Conservation (phyloP, 208 protist genomes). For the Trypanosoma lewisi region DNA sequence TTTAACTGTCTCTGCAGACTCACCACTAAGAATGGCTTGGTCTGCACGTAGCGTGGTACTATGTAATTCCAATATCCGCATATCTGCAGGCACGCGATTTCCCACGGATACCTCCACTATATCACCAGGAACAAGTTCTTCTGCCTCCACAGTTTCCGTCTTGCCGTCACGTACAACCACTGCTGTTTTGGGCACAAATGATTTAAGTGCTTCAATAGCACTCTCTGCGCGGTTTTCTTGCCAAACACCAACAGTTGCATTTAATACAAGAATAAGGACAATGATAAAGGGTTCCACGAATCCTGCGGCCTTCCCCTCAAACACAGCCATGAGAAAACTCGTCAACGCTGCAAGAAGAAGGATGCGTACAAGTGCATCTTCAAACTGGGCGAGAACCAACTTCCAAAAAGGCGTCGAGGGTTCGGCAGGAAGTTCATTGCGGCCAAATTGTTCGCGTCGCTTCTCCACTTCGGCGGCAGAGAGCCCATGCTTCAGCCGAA, state of each 20-base stretch:
- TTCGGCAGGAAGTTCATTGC: conserved; percentile 57
- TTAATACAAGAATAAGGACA: conserved; percentile 92
- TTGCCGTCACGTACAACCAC: conserved; percentile 71
- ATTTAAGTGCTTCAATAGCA: conserved; percentile 86
- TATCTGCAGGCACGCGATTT: conserved; percentile 95
- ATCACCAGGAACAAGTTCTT: conserved; percentile 95
- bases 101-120: conserved; percentile 93
- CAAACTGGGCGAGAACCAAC: conserved; percentile 85
- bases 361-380: conserved; percentile 90
- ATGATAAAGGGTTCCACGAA: conserved; percentile 96
- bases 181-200: conserved; percentile 64
- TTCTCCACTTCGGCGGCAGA: conserved; percentile 32
- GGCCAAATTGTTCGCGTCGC: conserved; percentile 57
- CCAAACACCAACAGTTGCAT: conserved; percentile 92
- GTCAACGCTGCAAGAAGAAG: conserved; percentile 74
- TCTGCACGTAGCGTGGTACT: conserved; percentile 90
- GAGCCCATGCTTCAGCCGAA: conserved; percentile 31
- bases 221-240: conserved; percentile 92
- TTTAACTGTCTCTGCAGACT: conserved; percentile 86
- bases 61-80: conserved; percentile 83
- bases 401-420: conserved; percentile 75
- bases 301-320: conserved; percentile 62
- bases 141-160: conserved; percentile 41
- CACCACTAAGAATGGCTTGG: conserved; percentile 94
- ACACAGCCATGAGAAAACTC: conserved; percentile 76